phyloP scores from a whole-genome alignment of 768 basidiomycete genomes.

The Mycena capillaripes region DNA sequence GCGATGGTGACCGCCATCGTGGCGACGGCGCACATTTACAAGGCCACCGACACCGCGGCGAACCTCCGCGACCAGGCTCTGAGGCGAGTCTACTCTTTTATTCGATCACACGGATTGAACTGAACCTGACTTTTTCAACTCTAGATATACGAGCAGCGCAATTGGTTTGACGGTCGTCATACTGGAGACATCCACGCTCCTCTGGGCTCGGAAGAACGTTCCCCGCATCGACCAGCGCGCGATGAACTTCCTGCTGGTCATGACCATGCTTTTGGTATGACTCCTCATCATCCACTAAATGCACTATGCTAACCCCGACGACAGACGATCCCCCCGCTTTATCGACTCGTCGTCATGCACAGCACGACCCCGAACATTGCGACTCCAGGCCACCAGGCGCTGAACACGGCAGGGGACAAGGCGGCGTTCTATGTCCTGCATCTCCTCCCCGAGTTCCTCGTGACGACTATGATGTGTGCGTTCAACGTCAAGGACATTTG shows the following conservation, averaged over 20 bases:
- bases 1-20: slow-evolving; percentile 42
- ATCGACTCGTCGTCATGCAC: slow-evolving; percentile 50
- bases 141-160: slow-evolving; percentile 46
- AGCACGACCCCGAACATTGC: slow-evolving; percentile 42
- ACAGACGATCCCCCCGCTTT: slow-evolving; percentile 45
- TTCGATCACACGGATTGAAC: too few species aligned
- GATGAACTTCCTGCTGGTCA: slow-evolving; percentile 34
- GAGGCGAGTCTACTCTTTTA: slow-evolving; percentile 18
- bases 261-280: slow-evolving; percentile 43
- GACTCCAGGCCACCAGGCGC: slow-evolving; percentile 42
- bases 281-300: neutral
- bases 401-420: slow-evolving; percentile 45
- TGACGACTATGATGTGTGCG: slow-evolving; percentile 38
- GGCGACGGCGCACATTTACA: slow-evolving; percentile 40
- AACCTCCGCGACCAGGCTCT: slow-evolving; percentile 38
- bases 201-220: slow-evolving; percentile 41
- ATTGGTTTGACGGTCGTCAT: slow-evolving; percentile 43
- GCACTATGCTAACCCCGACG: neutral
- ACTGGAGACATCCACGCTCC: slow-evolving; percentile 33
- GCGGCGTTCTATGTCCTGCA: slow-evolving; percentile 50
- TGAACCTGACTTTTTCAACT: neutral
- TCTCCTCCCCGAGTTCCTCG: slow-evolving; percentile 50
- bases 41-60: slow-evolving; percentile 30
- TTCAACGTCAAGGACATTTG: slow-evolving; percentile 46
- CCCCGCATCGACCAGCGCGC: slow-evolving; percentile 40